Conservation (phyloP, 73 alveolate species). For the Effrenium voratum region DNA sequence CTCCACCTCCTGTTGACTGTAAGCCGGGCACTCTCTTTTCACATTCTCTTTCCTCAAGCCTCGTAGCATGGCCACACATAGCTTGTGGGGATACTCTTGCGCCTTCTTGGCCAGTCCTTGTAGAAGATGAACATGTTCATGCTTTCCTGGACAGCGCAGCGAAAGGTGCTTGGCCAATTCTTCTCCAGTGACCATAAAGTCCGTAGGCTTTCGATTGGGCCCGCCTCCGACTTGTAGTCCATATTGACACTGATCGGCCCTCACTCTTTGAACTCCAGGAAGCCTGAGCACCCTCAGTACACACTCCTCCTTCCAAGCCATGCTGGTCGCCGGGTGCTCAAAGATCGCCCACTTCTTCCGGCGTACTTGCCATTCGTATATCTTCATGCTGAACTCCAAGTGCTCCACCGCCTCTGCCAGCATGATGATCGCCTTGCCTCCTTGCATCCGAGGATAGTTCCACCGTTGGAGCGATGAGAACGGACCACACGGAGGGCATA, state of each 20-base stretch:
- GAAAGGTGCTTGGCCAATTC: not conserved
- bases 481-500: not conserved
- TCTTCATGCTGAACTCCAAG: not conserved
- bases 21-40: not conserved
- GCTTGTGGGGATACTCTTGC: not conserved
- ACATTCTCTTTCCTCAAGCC: not conserved
- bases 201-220: not conserved
- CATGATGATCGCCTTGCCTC: not conserved
- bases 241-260: not conserved
- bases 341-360: not conserved
- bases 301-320: not conserved
- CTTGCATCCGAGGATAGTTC: not conserved
- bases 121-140: not conserved
- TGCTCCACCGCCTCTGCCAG: not conserved
- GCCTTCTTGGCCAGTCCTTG: not conserved
- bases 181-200: conserved; percentile 7
- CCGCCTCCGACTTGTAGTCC: not conserved
- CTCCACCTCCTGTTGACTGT: not conserved
- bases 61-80: not conserved
- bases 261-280: not conserved
- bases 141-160: not conserved
- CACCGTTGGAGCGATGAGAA: not conserved
- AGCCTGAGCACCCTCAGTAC: conserved; percentile 1
- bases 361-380: not conserved
- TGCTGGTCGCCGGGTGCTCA: not conserved